phyloP scores from a whole-genome alignment of 2,329 filamentous ascomycete species.

The Trichophyton verrucosum region DNA sequence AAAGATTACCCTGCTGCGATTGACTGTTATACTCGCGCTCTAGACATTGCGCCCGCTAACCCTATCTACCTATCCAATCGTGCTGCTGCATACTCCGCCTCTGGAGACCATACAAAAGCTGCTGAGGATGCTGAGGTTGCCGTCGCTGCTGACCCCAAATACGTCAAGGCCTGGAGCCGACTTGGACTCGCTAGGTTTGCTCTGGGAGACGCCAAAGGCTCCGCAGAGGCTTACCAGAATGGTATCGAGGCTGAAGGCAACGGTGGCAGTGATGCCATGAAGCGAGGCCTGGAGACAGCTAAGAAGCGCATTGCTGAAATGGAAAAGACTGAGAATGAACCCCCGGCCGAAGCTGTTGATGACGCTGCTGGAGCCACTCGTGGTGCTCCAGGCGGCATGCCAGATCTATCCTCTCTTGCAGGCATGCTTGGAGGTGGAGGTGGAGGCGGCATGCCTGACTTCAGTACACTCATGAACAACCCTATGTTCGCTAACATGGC shows the following conservation, averaged over 20 bases:
- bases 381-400: constrained; percentile 47
- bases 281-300: constrained; percentile 89
- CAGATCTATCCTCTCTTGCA: constrained; percentile 57
- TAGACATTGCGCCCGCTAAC: constrained; percentile 69
- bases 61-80: constrained; percentile 97
- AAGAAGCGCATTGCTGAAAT: constrained; percentile 77
- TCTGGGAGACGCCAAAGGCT: constrained; percentile 76
- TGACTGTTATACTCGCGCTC: constrained; percentile 75
- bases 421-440: constrained; percentile 58
- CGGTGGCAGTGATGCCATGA: constrained; percentile 93
- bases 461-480: constrained; percentile 83
- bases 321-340: constrained; percentile 41
- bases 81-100: constrained; percentile 80
- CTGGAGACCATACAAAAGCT: constrained; percentile 71
- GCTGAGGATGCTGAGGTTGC: constrained; percentile 82
- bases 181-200: constrained; percentile 86
- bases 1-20: constrained; percentile 82
- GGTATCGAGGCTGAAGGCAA: constrained; percentile 91
- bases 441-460: constrained; percentile 71
- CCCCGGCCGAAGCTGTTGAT: constrained; percentile 41
- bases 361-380: constrained; percentile 36
- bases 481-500: constrained; percentile 98
- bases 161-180: constrained; percentile 95
- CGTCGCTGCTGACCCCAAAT: constrained; percentile 73
- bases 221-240: constrained; percentile 86